These are phyloP conservation scores for Albifimbria verrucaria DNA, from an alignment of 2,329 filamentous ascomycete genomes.

Conservation along the genomic window DNA sequence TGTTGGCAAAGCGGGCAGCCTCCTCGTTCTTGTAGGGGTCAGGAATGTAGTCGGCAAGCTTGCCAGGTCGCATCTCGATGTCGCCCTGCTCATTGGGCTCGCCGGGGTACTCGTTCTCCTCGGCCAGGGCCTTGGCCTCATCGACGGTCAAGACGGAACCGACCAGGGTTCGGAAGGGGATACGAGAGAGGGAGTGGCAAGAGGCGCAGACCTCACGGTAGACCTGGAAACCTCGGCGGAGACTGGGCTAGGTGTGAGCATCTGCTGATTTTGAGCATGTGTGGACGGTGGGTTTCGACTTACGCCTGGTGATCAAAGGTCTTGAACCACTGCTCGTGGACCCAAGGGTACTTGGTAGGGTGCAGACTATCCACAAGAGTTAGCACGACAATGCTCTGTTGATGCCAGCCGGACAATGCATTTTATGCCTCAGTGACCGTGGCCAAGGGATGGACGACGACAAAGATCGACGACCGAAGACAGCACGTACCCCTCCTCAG, in stretches of 20 bases:
- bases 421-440: slow-evolving; percentile 31
- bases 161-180: slow-evolving; percentile 90
- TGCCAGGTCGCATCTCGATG: slow-evolving; percentile 97
- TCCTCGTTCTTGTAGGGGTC: slow-evolving; percentile 98
- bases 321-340: slow-evolving; percentile 86
- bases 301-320: slow-evolving; percentile 97
- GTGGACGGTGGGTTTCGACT: slow-evolving; percentile 38
- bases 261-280: slow-evolving; percentile 6
- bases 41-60: slow-evolving; percentile 96
- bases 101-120: slow-evolving; percentile 97
- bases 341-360: slow-evolving; percentile 90
- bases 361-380: slow-evolving; percentile 67
- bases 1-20: slow-evolving; percentile 95
- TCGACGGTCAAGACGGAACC: slow-evolving; percentile 92
- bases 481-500: slow-evolving; percentile 91
- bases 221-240: slow-evolving; percentile 98
- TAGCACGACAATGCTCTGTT: slow-evolving; percentile 19
- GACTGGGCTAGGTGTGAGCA: slow-evolving; percentile 48
- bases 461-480: slow-evolving; percentile 7
- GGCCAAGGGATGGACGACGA: slow-evolving; percentile 4
- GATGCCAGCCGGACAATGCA: slow-evolving; percentile 13
- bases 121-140: slow-evolving; percentile 94
- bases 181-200: slow-evolving; percentile 93
- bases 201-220: slow-evolving; percentile 98
- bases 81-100: slow-evolving; percentile 98